Conservation (phyloP, 768 basidiomycete genomes). For the Butyriboletus loyo region DNA sequence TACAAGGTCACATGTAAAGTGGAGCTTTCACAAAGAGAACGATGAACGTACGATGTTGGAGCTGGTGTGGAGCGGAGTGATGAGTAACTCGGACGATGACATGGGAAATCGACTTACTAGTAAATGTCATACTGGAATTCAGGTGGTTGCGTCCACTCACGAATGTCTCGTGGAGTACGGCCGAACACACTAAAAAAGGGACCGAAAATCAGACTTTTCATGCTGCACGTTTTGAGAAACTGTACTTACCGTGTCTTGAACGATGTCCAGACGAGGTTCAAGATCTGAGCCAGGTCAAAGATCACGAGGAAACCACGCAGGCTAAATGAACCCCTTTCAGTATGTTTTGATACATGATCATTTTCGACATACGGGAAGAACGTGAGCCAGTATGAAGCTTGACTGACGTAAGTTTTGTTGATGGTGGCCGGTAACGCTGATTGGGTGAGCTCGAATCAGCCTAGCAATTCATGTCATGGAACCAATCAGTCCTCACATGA, state of each 20-base stretch:
- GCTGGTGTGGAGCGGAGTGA: constrained; percentile 26
- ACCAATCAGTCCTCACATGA: constrained; percentile 32
- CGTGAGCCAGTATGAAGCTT: constrained; percentile 89
- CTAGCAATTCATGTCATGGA: neutral
- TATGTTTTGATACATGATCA: neutral
- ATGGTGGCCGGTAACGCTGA: constrained; percentile 69
- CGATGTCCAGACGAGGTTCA: constrained; percentile 85
- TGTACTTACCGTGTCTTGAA: constrained; percentile 70
- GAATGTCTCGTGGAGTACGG: constrained; percentile 84
- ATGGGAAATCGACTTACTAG: constrained; percentile 51
- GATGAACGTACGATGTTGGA: constrained; percentile 51
- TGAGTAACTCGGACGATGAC: neutral
- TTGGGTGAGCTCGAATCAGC: constrained; percentile 31
- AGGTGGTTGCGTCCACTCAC: constrained; percentile 87
- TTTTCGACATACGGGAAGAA: constrained; percentile 77
- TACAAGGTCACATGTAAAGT: constrained; percentile 6
- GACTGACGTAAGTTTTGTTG: constrained; percentile 86
- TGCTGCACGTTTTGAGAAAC: neutral
- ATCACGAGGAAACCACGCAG: constrained; percentile 92
- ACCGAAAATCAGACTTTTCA: neutral
- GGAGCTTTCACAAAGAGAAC: neutral
- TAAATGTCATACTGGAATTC: constrained; percentile 86
- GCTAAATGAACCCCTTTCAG: constrained; percentile 35
- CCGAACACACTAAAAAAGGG: constrained; percentile 60
- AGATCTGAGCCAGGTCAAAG: constrained; percentile 93